A percentile compares a stretch with the other conserved stretches of the same genome.
Conservation (phyloP, 2,329 filamentous ascomycete genomes). For the Talaromyces albobiverticillius region DNA sequence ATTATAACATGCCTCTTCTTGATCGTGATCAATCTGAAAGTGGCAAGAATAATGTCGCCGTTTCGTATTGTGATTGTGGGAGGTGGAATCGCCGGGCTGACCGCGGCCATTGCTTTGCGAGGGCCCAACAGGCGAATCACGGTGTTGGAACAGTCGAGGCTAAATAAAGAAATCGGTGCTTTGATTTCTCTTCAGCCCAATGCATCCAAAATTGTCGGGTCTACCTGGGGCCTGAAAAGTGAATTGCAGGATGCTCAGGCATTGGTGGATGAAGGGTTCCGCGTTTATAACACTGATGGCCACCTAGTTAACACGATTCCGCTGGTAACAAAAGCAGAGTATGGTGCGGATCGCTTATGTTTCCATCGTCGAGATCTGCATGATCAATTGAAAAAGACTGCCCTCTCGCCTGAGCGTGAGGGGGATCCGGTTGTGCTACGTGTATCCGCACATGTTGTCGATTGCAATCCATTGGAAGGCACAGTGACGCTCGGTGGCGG, state of each 20-base stretch:
- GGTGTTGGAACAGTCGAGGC: slow-evolving; percentile 23
- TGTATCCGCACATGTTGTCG: slow-evolving; percentile 15
- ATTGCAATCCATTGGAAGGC: slow-evolving; percentile 10
- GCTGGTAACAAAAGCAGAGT: slow-evolving; percentile 17
- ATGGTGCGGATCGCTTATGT: slow-evolving; percentile 20
- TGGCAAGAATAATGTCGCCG: too few species aligned
- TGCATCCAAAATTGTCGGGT: slow-evolving; percentile 39
- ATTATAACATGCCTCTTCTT: too few species aligned
- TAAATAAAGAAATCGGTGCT: slow-evolving; percentile 28
- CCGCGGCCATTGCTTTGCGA: slow-evolving; percentile 12
- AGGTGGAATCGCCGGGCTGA: slow-evolving; percentile 9
- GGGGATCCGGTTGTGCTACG: slow-evolving; percentile 19
- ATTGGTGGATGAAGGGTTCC: slow-evolving; percentile 24
- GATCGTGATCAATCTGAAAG: too few species aligned
- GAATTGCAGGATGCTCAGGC: slow-evolving; percentile 11
- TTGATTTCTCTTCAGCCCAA: slow-evolving; percentile 38
- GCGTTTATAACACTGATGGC: slow-evolving; percentile 24
- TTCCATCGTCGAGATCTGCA: slow-evolving; percentile 26
- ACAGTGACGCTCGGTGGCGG: slow-evolving; percentile 18
- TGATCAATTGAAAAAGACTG: slow-evolving; percentile 19
- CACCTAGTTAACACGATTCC: slow-evolving; percentile 19
- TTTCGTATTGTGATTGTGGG: slow-evolving; percentile 7
- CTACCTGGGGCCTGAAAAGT: slow-evolving; percentile 15
- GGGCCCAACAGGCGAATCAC: slow-evolving; percentile 21
- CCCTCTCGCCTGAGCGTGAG: slow-evolving; percentile 2